Base-by-base conservation (phyloP, 192 early-diverging fungal species). In the Allomyces macrogynus region DNA sequence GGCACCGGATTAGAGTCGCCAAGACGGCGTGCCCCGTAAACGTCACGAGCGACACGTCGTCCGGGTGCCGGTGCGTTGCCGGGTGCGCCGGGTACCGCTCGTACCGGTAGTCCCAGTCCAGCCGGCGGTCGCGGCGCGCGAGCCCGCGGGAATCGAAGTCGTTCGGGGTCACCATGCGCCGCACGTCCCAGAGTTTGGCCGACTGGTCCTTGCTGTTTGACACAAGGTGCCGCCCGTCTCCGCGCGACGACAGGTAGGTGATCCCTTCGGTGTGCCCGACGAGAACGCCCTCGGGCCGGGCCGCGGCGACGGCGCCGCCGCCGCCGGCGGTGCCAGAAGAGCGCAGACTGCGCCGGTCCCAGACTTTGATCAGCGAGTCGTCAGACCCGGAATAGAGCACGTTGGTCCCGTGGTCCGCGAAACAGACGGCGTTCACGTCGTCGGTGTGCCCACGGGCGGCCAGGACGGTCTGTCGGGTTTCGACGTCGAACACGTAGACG, bases 121-220 rank as follows among this genome's bases (percentile, higher is more conserved):
- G 16, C 61, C 24, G 63, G 43, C 25, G 5, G 20, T 62, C 24
- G 20, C 24, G 24, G 20, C 66, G 32, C 32, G 23, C 42, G 24
- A 64, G 42, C 22, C 24, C 43, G 20, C 67, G 26, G 25, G 67
- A 66, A 49, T 67, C 69, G 25, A 71, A 73, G n/a, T 22, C 44
- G 9, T 49, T 60, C 14, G 20, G 20, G 20, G 32, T 43, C 8
- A n/a, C n/a, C 26, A 14, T 24, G 2, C 65, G 68, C 7, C 81
- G 72, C 5, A 87, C 62, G 69, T 87, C 86, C 81, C 82, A 87
- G 1, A 86, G 61, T 43, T 82, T 82, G 76, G 84, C 80, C 20
- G 66, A 72, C 68, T 88, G 86, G 68, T 88, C 86, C 70, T 88
- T 88, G n/a, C 75, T 78, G 64, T 86, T 88, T 23, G 79, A 83